A percentile compares a stretch with the other conserved stretches of the same genome.
Conservation (phyloP, 176 grass and related monocot species). For the Guadua angustifolia region DNA sequence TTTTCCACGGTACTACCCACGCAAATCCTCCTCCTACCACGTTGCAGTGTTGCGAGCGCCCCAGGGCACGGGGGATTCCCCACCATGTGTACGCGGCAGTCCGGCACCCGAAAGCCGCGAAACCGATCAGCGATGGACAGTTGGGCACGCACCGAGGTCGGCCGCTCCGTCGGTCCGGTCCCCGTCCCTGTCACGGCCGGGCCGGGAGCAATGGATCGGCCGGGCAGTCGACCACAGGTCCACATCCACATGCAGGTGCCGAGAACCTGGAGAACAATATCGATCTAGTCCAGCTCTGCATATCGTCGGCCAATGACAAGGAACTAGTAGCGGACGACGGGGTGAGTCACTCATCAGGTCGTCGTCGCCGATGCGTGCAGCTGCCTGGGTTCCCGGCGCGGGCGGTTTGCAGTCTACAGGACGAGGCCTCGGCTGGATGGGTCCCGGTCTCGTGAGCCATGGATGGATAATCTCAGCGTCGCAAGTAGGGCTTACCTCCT, state of each 20-base stretch:
- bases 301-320: background rate
- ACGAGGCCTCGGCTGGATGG: background rate
- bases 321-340: background rate
- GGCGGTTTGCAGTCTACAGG: background rate
- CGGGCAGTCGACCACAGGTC: background rate
- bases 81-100: background rate
- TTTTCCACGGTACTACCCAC: background rate
- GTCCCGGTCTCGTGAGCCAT: background rate
- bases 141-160: background rate
- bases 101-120: background rate
- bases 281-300: background rate
- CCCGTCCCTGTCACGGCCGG: constrained; percentile 10
- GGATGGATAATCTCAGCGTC: background rate
- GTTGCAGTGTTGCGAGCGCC: background rate
- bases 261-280: background rate
- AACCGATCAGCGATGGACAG: background rate
- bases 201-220: background rate
- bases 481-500: background rate
- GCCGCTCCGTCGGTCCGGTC: background rate
- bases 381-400: background rate
- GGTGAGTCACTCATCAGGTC: background rate
- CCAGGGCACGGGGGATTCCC: background rate
- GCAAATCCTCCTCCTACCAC: background rate
- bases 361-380: background rate
- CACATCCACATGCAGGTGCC: constrained; percentile 1